Evolutionary conservation across 106 monocot species (phyloP), one percentile per base, ranked within the genome.

Genomic region (Dioscorea zingiberensis): DNA sequence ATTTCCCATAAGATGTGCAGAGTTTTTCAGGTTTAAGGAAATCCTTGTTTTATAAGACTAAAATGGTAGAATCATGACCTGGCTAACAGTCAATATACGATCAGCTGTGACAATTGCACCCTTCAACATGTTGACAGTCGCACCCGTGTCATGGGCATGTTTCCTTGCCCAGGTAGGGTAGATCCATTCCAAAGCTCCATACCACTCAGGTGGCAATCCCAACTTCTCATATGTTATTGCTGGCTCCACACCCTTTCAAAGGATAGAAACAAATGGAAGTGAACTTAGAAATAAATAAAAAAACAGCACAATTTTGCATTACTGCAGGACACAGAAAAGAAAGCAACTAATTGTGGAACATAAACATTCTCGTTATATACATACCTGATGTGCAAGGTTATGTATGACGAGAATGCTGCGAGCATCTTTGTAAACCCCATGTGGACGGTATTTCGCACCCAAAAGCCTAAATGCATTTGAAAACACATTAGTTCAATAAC

Each of bases 341-440:
- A n/a, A n/a, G 38, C 6, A 38, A 38, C 9, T 6, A 38, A 38
- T 38, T 38, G 4, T 38, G 10, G 38, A 38, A 38, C 38, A 8
- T 38, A 6, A 8, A 38, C n/a, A n/a, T n/a, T n/a, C n/a, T n/a
- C n/a, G n/a, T n/a, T n/a, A n/a, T n/a, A n/a, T n/a, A n/a, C n/a
- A 27, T 78, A 91, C 94, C 91, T 95, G 87, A 80, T 91, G 94
- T 27, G 83, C 79, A 71, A 95, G 63, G 62, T 95, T 95, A 77
- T 95, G 94, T 65, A 95, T 91, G 27, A 83, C 78, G 73, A 91
- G 85, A 76, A 95, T 83, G 71, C 85, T 74, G 54, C 91, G 84
- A 22, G 87, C 82, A 69, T 85, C 80, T 74, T 74, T 85, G 61
- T 91, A 95, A 65, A 95, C 85, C 67, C 91, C 91, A 78, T 82